Evolutionary conservation across 371 early-diverging fungal species (phyloP), one percentile per base, ranked within the genome.

Genomic region (Rhizomucor miehei): DNA sequence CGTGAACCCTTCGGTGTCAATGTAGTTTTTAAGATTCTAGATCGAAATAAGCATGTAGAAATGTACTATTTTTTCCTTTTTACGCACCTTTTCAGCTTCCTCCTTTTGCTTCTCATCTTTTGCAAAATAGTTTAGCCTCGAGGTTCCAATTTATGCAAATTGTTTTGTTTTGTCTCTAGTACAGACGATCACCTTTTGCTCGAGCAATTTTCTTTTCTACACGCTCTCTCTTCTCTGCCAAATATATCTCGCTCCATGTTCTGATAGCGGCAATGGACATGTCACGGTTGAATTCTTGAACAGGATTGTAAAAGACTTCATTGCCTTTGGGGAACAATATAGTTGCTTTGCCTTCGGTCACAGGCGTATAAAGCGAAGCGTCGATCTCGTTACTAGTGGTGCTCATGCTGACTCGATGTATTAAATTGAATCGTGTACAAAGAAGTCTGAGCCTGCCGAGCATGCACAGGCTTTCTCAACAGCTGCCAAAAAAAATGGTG

Each of bases 251-350:
- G 54, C 87, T 85, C 94, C 93, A 95, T 1, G 89, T 86, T 48
- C 85, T 89, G 62, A 94, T 94, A n/a, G 92, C 92, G 21, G 94
- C 93, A 58, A 93, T 89, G 5, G 91, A 91, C 93, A 99, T 88
- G 77, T 97, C 96, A 49, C 99, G 86, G 74, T 99, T 98, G 71
- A 97, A 94, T 73, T 95, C 83, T 80, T 99, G 97, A 16, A 99
- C 97, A 10, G 99, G 98, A 65, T 99, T 99, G 79, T 99, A 99
- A 70, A 99, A 99, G 13, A 99, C 99, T 61, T 91, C 89, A 67
- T 94, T 91, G 50, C 81, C 77, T 55, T 89, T 88, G 17, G 95
- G 92, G 67, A 94, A 92, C 52, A 92, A 76, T 49, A 97, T 92
- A n/a, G 86, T 89, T 1, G 95, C 95, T 61, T 87, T 73, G 57